These are phyloP conservation scores for Incumbomyces lentus DNA, from an alignment of 2,329 filamentous ascomycete genomes.

Conservation along the genomic window DNA sequence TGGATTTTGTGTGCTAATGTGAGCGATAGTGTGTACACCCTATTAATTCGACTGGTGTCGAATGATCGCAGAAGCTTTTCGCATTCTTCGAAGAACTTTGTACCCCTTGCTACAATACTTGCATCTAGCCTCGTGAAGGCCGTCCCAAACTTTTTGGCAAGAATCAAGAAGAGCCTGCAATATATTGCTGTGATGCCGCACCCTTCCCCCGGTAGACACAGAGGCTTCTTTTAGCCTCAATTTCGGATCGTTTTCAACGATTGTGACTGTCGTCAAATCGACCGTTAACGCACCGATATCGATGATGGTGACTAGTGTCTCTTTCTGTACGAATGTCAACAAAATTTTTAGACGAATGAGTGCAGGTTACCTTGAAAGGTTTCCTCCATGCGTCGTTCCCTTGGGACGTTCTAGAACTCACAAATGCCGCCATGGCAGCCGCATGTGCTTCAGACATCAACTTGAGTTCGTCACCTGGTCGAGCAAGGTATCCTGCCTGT, in stretches of 20 bases:
- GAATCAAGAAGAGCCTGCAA: neutral
- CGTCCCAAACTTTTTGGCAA: neutral
- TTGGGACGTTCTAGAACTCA: neutral
- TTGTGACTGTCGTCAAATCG: neutral
- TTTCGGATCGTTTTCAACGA: neutral
- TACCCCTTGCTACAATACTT: neutral
- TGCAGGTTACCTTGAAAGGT: neutral
- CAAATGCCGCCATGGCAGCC: neutral
- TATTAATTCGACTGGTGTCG: neutral
- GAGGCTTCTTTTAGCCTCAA: neutral
- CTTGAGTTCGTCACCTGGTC: neutral
- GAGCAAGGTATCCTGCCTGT: neutral
- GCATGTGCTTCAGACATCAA: slow-evolving; percentile 1
- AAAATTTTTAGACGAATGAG: neutral
- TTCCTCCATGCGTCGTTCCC: neutral
- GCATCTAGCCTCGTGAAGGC: neutral
- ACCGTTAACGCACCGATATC: slow-evolving; percentile 1
- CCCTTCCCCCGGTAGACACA: neutral
- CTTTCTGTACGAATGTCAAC: neutral
- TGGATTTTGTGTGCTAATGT: neutral
- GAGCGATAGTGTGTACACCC: neutral
- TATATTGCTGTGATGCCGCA: slow-evolving; percentile 1
- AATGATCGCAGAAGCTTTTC: neutral
- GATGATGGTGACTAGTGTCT: neutral
- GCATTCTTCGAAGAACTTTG: neutral